phyloP scores from a whole-genome alignment of 2,329 filamentous ascomycete genomes.

The Diaporthe sp. region DNA sequence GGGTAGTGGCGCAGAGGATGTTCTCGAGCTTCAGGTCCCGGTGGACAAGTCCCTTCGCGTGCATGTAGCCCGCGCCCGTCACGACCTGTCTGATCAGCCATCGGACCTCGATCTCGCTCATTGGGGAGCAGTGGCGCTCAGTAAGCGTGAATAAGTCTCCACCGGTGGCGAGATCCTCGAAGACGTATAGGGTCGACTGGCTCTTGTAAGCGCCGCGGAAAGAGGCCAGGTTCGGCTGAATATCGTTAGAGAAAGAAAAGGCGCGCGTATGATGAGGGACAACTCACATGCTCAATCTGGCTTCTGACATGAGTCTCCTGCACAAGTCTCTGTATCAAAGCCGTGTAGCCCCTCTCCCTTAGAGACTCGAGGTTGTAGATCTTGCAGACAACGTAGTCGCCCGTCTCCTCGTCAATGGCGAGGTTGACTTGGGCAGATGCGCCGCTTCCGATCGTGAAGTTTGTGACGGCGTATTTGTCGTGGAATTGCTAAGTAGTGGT shows the following conservation, averaged over 20 bases:
- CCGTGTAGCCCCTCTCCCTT: slow-evolving; percentile 37
- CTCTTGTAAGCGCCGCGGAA: slow-evolving; percentile 66
- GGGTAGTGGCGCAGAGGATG: slow-evolving; percentile 61
- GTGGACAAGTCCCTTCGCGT: slow-evolving; percentile 63
- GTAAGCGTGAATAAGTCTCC: slow-evolving; percentile 67
- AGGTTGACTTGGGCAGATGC: slow-evolving; percentile 66
- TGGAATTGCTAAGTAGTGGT: slow-evolving; percentile 56
- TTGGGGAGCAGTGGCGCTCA: slow-evolving; percentile 47
- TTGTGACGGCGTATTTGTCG: slow-evolving; percentile 61
- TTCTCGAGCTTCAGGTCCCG: slow-evolving; percentile 69
- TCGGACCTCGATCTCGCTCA: slow-evolving; percentile 56
- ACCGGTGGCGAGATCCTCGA: slow-evolving; percentile 68
- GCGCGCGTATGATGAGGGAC: neutral
- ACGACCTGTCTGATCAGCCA: slow-evolving; percentile 63
- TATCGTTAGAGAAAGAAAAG: slow-evolving; percentile 12
- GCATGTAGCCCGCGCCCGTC: slow-evolving; percentile 60
- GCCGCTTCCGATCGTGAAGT: slow-evolving; percentile 66
- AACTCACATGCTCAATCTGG: slow-evolving; percentile 65
- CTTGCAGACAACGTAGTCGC: slow-evolving; percentile 77
- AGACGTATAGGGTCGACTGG: slow-evolving; percentile 63
- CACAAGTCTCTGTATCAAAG: slow-evolving; percentile 52
- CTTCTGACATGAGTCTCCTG: slow-evolving; percentile 67
- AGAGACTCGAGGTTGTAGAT: slow-evolving; percentile 64
- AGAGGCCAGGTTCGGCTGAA: slow-evolving; percentile 66
- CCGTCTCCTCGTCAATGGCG: slow-evolving; percentile 62